Base-by-base conservation (phyloP, 805 yeast genomes). In the Saturnispora kantuleensis region DNA sequence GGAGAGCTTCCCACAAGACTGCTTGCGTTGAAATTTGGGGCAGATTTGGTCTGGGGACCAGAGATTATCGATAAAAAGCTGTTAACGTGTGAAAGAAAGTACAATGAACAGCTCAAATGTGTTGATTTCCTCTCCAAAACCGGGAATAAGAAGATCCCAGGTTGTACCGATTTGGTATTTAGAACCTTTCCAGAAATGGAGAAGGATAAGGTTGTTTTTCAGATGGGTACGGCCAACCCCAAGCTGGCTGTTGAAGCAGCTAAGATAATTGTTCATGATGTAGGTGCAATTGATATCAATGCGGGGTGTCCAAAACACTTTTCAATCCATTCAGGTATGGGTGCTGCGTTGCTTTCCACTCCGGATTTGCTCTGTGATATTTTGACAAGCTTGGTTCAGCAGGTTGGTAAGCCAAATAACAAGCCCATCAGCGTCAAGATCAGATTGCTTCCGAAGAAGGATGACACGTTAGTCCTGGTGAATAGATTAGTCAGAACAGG, bases 301-400 rank as follows among this genome's bases (percentile, higher is more conserved):
- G 87, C 96, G 28, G 98, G 98, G 5, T 93, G 98, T 64, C 98
- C 98, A 3, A 93, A 90, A 60, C 97, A 88, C 53, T 93, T 93
- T 56, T 84, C 95, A 1, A 73, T 88, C 3, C 98, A 93, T 62
- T 72, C 94, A 0, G 98, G 98, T 1, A 93, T 93, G 97, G 98
- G 98, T 5, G 96, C 97, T 2, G 97, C 96, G 1, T 67, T 93
- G 38, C 67, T 93, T 45, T 68, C 71, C 30, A 85, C 89, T 0
- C 97, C 97, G 0, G 96, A 85, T 38, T 65, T 76, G 33, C 68
- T 93, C 13, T 83, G 81, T 51, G 70, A 71, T 12, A 93, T 93
- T 29, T 64, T 93, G 48, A 62, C 63, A 3, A 71, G 73, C 7
- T 65, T 93, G 40, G 97, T 93, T 2, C 71, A 71, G 18, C 69